Conservation (phyloP, 2,329 filamentous ascomycete species). For the Alternaria viburni region DNA sequence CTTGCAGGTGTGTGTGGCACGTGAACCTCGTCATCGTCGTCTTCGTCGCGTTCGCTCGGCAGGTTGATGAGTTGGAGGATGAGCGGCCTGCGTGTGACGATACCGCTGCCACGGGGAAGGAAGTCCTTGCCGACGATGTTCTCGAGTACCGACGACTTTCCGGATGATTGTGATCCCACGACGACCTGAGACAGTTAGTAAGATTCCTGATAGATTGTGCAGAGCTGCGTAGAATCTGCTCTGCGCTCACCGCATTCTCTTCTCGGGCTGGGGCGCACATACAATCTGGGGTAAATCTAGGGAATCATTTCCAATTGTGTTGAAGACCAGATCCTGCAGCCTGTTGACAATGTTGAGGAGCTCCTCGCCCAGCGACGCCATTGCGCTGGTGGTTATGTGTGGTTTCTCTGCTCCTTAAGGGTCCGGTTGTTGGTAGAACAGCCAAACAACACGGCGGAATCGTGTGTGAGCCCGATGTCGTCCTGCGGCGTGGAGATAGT, state of each 20-base stretch:
- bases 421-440: conserved; percentile 26
- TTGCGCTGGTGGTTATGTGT: conserved; percentile 51
- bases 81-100: conserved; percentile 90
- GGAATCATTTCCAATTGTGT: conserved; percentile 98
- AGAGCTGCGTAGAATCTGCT: conserved; percentile 11
- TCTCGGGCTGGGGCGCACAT: conserved; percentile 61
- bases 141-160: conserved; percentile 97
- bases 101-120: conserved; percentile 92
- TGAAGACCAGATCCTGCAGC: conserved; percentile 98
- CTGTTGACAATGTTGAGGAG: conserved; percentile 96
- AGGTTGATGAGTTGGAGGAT: conserved; percentile 99
- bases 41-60: conserved; percentile 73
- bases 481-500: conserved; percentile 8
- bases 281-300: conserved; percentile 98
- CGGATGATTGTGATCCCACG: conserved; percentile 96
- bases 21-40: conserved; percentile 65
- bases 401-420: conserved; percentile 26
- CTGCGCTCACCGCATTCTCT: conserved; percentile 18
- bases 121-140: conserved; percentile 99
- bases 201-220: not conserved
- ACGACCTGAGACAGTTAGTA: conserved; percentile 73
- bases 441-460: conserved; percentile 31
- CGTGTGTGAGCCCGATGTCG: conserved; percentile 9
- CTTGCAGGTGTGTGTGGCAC: conserved; percentile 79
- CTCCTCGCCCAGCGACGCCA: conserved; percentile 96